Evolutionary conservation across 495 filamentous ascomycete genomes (phyloP).

Genomic region (Tetracladium marchalianum): DNA sequence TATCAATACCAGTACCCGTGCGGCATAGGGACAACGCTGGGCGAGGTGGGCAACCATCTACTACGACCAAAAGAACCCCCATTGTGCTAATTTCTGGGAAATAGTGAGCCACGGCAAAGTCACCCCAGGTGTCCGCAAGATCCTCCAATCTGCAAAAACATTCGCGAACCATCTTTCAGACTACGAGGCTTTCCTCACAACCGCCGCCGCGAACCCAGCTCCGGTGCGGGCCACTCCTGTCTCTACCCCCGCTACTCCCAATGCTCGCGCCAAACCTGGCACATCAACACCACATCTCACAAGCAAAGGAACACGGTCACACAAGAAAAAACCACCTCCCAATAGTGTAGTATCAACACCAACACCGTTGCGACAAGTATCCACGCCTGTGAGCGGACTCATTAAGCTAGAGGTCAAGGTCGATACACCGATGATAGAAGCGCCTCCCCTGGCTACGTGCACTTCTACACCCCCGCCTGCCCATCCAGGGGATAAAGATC

Average conservation of each 20-base stretch:
- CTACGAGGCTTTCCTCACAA: slow-evolving; percentile 61
- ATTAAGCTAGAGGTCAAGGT: slow-evolving; percentile 12
- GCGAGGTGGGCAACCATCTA: slow-evolving; percentile 26
- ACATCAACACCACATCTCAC: slow-evolving; percentile 5
- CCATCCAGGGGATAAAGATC: slow-evolving; percentile 47
- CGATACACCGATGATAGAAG: slow-evolving; percentile 10
- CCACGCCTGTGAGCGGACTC: slow-evolving; percentile 19
- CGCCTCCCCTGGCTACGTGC: slow-evolving; percentile 7
- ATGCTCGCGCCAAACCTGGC: not conserved
- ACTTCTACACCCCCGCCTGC: slow-evolving; percentile 19
- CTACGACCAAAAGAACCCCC: not conserved
- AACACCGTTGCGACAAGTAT: slow-evolving; percentile 13
- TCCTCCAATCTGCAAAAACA: slow-evolving; percentile 84
- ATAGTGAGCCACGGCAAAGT: slow-evolving; percentile 39
- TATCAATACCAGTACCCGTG: slow-evolving; percentile 53
- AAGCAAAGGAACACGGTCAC: slow-evolving; percentile 9
- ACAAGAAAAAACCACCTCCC: slow-evolving; percentile 28
- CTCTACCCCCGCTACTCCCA: slow-evolving; percentile 11
- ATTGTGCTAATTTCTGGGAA: not conserved
- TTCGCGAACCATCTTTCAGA: slow-evolving; percentile 88
- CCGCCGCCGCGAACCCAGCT: slow-evolving; percentile 20
- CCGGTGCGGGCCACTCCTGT: slow-evolving; percentile 11
- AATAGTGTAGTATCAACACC: slow-evolving; percentile 13
- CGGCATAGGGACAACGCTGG: slow-evolving; percentile 37
- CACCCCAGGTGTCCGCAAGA: slow-evolving; percentile 76